Evolutionary conservation across 2,329 filamentous ascomycete genomes (phyloP).

Genomic region (Penicillium sp.): DNA sequence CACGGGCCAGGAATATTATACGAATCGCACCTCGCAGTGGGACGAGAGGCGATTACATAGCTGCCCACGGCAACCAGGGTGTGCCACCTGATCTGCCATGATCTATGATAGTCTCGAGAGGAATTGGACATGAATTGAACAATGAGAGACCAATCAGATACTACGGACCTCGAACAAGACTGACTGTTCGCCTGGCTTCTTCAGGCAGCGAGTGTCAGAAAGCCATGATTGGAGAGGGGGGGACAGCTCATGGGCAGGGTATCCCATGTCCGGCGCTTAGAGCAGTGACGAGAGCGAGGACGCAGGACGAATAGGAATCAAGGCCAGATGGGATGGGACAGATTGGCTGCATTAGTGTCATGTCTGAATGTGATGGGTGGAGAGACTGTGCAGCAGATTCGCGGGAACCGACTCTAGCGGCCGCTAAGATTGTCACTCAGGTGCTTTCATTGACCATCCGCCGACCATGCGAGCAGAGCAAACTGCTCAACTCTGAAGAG

Average conservation of each 20-base stretch:
- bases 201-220: constrained; percentile 14
- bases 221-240: constrained; percentile 20
- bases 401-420: constrained; percentile 27
- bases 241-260: constrained; percentile 4
- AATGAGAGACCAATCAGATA: constrained; percentile 22
- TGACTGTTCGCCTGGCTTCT: constrained; percentile 22
- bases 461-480: constrained; percentile 1
- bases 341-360: constrained; percentile 21
- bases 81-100: constrained; percentile 21
- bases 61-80: constrained; percentile 21
- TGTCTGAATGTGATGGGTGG: constrained; percentile 26
- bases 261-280: constrained; percentile 23
- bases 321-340: constrained; percentile 15
- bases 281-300: constrained; percentile 9
- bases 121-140: constrained; percentile 19
- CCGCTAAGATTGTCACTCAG: constrained; percentile 19
- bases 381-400: constrained; percentile 26
- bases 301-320: constrained; percentile 16
- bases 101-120: constrained; percentile 8
- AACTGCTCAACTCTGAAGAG: constrained; percentile 13
- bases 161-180: background rate
- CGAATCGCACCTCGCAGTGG: constrained; percentile 15
- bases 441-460: constrained; percentile 21
- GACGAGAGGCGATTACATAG: constrained; percentile 23
- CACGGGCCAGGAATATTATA: constrained; percentile 3